A percentile compares a stretch with the other conserved stretches of the same genome.
These are phyloP conservation scores for Phoma sp. DNA, from an alignment of 2,329 filamentous ascomycete species.

Conservation along the genomic window DNA sequence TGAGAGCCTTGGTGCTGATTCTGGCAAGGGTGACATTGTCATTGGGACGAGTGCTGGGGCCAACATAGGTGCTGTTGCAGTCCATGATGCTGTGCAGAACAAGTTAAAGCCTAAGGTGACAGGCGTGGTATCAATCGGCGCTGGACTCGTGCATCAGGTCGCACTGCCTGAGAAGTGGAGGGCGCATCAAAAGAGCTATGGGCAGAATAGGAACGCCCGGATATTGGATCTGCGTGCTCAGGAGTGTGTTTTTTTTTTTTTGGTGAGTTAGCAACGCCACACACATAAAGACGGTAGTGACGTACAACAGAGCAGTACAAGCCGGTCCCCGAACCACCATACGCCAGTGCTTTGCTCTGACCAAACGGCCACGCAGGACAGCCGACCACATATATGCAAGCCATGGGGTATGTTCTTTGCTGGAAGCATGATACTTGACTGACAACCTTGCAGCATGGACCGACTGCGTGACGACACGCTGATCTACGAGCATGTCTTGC, in stretches of 20 bases:
- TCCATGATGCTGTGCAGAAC: constrained; percentile 25
- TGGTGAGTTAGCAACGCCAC: too few relatives aligned
- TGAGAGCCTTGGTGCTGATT: constrained; percentile 14
- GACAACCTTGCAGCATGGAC: constrained; percentile 45
- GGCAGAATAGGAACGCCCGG: constrained; percentile 23
- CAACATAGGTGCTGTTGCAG: constrained; percentile 20
- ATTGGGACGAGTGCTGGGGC: constrained; percentile 23
- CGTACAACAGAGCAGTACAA: constrained; percentile 43
- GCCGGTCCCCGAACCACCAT: constrained; percentile 35
- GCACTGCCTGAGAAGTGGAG: constrained; percentile 22
- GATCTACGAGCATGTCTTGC: constrained; percentile 58
- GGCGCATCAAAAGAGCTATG: constrained; percentile 19
- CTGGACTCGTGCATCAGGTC: constrained; percentile 19
- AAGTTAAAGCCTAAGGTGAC: constrained; percentile 21
- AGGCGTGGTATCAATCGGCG: constrained; percentile 18
- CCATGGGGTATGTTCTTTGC: constrained; percentile 47
- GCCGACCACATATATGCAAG: constrained; percentile 58
- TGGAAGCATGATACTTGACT: not conserved
- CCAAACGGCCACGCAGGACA: constrained; percentile 32
- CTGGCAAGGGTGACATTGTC: constrained; percentile 24
- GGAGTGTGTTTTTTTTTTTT: too few relatives aligned
- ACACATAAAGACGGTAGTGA: too few relatives aligned
- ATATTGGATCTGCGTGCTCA: constrained; percentile 20
- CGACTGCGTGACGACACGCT: constrained; percentile 59
- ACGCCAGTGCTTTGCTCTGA: constrained; percentile 33